phyloP scores from a whole-genome alignment of 2,329 filamentous ascomycete genomes.

The Ophidiomyces ophidiicola region DNA sequence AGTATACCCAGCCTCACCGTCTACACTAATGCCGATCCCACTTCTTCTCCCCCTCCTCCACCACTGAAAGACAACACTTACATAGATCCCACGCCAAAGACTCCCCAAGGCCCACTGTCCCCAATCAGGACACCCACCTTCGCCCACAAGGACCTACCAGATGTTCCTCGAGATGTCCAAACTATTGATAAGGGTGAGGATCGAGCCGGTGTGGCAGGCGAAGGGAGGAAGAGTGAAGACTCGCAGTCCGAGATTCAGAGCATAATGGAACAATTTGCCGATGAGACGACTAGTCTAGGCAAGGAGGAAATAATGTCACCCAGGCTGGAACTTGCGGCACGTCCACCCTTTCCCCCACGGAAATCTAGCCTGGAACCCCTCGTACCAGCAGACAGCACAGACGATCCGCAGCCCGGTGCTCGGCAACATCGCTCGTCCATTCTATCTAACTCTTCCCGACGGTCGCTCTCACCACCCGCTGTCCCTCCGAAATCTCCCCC shows the following conservation, averaged over 20 bases:
- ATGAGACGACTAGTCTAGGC: slow-evolving; percentile 55
- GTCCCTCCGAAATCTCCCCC: slow-evolving; percentile 21
- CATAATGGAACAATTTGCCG: slow-evolving; percentile 93
- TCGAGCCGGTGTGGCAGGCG: slow-evolving; percentile 45
- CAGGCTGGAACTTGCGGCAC: slow-evolving; percentile 67
- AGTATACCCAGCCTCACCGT: slow-evolving; percentile 5
- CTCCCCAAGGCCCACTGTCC: slow-evolving; percentile 31
- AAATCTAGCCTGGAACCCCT: slow-evolving; percentile 75
- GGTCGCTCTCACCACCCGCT: slow-evolving; percentile 17
- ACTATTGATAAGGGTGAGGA: slow-evolving; percentile 13
- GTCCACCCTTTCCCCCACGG: slow-evolving; percentile 63
- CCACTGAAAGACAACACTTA: slow-evolving; percentile 43
- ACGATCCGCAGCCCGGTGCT: slow-evolving; percentile 16
- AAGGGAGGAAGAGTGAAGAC: slow-evolving; percentile 52
- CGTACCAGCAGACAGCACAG: slow-evolving; percentile 31
- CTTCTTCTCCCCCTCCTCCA: slow-evolving; percentile 35
- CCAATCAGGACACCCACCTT: slow-evolving; percentile 28
- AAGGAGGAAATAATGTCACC: slow-evolving; percentile 88
- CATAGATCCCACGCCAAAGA: slow-evolving; percentile 38
- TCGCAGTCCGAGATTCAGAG: slow-evolving; percentile 82
- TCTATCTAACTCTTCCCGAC: slow-evolving; percentile 7
- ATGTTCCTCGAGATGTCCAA: slow-evolving; percentile 23
- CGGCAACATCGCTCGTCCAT: slow-evolving; percentile 12
- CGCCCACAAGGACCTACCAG: slow-evolving; percentile 31
- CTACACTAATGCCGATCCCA: slow-evolving; percentile 12